These are phyloP conservation scores for Simplicillium sp. DNA, from an alignment of 2,329 filamentous ascomycete species.

Conservation along the genomic window DNA sequence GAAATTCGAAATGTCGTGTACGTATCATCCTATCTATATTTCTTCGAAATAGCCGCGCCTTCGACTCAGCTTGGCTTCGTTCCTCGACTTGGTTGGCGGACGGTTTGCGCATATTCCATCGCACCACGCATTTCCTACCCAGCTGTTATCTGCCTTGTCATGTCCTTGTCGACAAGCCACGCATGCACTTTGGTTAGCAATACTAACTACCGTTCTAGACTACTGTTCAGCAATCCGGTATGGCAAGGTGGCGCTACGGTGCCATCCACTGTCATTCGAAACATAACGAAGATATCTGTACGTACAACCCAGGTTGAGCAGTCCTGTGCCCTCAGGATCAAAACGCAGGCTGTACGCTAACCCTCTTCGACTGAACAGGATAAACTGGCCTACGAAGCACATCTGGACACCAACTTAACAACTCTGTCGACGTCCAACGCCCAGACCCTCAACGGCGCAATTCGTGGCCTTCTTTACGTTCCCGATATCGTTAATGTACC, in stretches of 20 bases:
- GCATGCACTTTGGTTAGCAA: no score
- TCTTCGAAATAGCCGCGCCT: slow-evolving; percentile 6
- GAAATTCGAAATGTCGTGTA: slow-evolving; percentile 43
- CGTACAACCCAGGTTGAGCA: slow-evolving; percentile 14
- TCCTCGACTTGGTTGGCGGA: slow-evolving; percentile 3
- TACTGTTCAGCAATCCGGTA: slow-evolving; percentile 51
- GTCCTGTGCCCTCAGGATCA: slow-evolving; percentile 6
- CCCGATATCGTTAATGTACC: slow-evolving; percentile 54
- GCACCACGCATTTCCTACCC: no score
- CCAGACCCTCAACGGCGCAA: slow-evolving; percentile 46
- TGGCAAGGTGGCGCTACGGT: slow-evolving; percentile 40
- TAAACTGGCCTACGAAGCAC: slow-evolving; percentile 43
- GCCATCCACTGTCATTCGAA: slow-evolving; percentile 44
- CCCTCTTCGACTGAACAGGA: slow-evolving; percentile 16
- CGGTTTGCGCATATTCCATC: not conserved
- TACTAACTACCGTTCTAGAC: slow-evolving; percentile 22
- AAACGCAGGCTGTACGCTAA: not conserved
- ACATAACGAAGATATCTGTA: slow-evolving; percentile 48
- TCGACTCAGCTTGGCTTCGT: not conserved
- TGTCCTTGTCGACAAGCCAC: no score
- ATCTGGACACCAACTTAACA: slow-evolving; percentile 51
- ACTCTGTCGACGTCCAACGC: slow-evolving; percentile 65
- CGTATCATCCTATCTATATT: slow-evolving; percentile 13
- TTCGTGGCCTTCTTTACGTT: slow-evolving; percentile 77
- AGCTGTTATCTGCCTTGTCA: no score